Conservation (phyloP, 192 early-diverging fungal species). For the Diversispora eburnea region DNA sequence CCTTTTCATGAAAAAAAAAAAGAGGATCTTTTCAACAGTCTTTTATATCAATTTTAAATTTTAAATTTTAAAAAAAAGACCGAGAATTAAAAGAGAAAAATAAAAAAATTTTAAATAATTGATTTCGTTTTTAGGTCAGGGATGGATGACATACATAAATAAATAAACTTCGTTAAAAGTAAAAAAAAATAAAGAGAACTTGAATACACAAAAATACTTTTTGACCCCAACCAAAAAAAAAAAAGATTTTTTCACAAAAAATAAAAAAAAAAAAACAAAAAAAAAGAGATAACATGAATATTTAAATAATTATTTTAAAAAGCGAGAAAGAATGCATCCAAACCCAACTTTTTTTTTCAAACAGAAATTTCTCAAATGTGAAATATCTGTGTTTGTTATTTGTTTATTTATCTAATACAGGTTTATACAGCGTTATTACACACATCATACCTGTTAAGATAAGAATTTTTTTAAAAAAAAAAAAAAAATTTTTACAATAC, state of each 20-base stretch:
- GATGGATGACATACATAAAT: not conserved
- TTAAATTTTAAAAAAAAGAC: not conserved
- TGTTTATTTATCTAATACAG: slow-evolving; percentile 6
- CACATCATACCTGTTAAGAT: no score
- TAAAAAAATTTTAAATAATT: not conserved
- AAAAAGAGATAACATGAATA: no score
- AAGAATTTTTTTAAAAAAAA: no score
- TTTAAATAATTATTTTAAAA: not conserved
- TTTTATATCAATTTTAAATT: not conserved
- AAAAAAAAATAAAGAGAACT: not conserved
- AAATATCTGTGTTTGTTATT: not conserved
- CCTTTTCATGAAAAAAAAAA: not conserved
- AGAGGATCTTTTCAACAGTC: not conserved
- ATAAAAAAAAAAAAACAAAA: no score
- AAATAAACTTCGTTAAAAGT: not conserved
- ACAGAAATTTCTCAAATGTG: not conserved
- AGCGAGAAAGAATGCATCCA: not conserved
- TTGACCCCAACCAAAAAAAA: no score
- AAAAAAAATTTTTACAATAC: no score
- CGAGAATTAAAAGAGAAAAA: not conserved
- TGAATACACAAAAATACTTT: no score
- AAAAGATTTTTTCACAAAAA: no score
- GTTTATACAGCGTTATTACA: not conserved
- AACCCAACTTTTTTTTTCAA: not conserved
- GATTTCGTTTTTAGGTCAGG: not conserved